Evolutionary conservation across 768 basidiomycete genomes (phyloP), one percentile per base, ranked within the genome.

Genomic region (Kwoniella bestiolae): DNA sequence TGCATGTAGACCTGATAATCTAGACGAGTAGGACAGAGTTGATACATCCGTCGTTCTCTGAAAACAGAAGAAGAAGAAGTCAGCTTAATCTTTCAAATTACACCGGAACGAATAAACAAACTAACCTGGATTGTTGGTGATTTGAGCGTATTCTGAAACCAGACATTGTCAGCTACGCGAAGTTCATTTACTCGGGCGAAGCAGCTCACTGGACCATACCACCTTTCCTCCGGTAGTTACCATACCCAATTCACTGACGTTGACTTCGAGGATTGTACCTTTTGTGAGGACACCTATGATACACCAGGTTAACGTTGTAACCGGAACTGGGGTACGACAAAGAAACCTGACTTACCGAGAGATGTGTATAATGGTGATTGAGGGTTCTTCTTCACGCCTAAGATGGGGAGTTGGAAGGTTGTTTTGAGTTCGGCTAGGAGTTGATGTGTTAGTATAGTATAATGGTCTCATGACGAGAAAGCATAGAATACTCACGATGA

Each of bases 331-430:
- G 6, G 7, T 41, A 4, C 16, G 23, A 32, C 5, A 44, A 35
- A 35, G 34, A 35, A 6, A 45, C 28, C 14, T 57, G 94, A 86
- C 51, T 96, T 92, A 53, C 69, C 70, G 25, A 76, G 67, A 35
- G 76, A 74, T 11, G 81, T 78, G 68, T 79, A 78, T 26, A 80
- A 63, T 0, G 96, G 95, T 21, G 94, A 96, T 80, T 98, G 96
- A 26, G 96, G 96, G 77, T 99, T 99, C 85, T 98, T 98, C 86
- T 99, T 99, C 62, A 99, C 96, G 49, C 92, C 92, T 47, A 99
- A 84, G 70, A 99, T 98, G 71, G 95, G 94, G 4, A 99, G 85
- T 81, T 99, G 96, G 87, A 99, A 99, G 3, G 96, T 99, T 7
- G 95, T 96, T 82, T 95, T 97, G 51, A 98, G 84, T 79, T 97